A percentile compares a stretch with the other conserved stretches of the same genome.
These are phyloP conservation scores for Quercus alba DNA, from an alignment of 306 rosid species.

Conservation along the genomic window DNA sequence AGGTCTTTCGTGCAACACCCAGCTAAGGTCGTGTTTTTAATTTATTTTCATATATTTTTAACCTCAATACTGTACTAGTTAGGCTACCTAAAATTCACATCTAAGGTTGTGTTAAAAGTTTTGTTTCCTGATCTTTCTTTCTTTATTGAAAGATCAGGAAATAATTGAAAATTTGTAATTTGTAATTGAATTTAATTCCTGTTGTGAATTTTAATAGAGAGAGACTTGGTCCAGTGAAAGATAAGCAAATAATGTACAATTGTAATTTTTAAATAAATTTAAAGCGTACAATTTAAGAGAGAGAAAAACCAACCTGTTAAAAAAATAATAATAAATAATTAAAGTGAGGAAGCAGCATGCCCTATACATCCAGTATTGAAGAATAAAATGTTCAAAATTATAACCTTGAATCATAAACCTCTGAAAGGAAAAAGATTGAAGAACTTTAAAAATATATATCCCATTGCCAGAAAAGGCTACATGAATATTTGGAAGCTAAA, in stretches of 20 bases:
- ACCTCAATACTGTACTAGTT: no score
- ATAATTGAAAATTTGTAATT: not conserved
- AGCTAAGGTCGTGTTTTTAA: no score
- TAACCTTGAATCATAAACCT: not conserved
- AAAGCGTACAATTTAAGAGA: not conserved
- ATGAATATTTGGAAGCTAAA: not conserved
- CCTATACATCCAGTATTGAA: not conserved
- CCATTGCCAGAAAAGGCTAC: not conserved
- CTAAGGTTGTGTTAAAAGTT: no score
- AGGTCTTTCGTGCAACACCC: no score
- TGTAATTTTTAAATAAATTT: not conserved
- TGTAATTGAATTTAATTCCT: not conserved
- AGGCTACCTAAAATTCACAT: no score
- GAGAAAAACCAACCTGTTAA: not conserved
- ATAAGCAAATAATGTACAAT: no score
- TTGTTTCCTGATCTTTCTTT: not conserved
- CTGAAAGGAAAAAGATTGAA: not conserved
- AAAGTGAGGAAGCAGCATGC: not conserved
- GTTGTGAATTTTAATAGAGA: no score
- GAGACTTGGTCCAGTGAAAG: no score
- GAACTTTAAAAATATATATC: not conserved
- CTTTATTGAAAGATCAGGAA: not conserved
- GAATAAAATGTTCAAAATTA: not conserved
- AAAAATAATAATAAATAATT: not conserved
- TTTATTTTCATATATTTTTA: no score